These are phyloP conservation scores for Clonostachys solani DNA, from an alignment of 2,329 filamentous ascomycete species.

Conservation along the genomic window DNA sequence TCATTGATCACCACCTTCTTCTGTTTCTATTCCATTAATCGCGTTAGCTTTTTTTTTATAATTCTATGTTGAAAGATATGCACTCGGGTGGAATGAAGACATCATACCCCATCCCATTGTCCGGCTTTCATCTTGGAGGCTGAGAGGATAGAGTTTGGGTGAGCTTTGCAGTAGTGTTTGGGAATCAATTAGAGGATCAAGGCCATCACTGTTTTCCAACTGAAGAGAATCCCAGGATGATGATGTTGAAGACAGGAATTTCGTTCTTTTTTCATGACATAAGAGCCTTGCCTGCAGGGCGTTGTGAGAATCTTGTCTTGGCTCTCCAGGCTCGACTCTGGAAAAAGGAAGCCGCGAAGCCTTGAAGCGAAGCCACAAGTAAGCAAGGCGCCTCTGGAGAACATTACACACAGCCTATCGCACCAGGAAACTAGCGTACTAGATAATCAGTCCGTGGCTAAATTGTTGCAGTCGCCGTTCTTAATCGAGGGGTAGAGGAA, in stretches of 20 bases:
- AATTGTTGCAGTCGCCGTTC: not conserved
- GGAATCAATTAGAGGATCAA: not conserved
- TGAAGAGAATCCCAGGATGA: not conserved
- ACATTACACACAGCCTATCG: too few relatives aligned
- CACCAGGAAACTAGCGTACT: not conserved
- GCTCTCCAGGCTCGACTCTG: not conserved
- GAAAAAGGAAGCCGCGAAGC: not conserved
- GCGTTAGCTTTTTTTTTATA: not conserved
- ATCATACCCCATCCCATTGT: conserved; percentile 11
- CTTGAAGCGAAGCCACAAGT: not conserved
- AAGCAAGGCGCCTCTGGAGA: too few relatives aligned
- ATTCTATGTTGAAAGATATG: too few relatives aligned
- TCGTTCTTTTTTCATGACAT: not conserved
- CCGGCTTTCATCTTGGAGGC: conserved; percentile 9
- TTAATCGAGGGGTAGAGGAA: too few relatives aligned
- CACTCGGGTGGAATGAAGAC: not conserved
- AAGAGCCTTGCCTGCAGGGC: not conserved
- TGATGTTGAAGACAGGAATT: not conserved
- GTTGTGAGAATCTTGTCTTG: not conserved
- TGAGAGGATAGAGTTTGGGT: not conserved
- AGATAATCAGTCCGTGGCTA: not conserved
- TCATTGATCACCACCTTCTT: conserved; percentile 28
- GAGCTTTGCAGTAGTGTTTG: not conserved
- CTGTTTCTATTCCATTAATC: conserved; percentile 6
- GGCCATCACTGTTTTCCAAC: too few relatives aligned